These are phyloP conservation scores for Fusarium napiforme DNA, from an alignment of 2,329 filamentous ascomycete genomes.

Conservation along the genomic window DNA sequence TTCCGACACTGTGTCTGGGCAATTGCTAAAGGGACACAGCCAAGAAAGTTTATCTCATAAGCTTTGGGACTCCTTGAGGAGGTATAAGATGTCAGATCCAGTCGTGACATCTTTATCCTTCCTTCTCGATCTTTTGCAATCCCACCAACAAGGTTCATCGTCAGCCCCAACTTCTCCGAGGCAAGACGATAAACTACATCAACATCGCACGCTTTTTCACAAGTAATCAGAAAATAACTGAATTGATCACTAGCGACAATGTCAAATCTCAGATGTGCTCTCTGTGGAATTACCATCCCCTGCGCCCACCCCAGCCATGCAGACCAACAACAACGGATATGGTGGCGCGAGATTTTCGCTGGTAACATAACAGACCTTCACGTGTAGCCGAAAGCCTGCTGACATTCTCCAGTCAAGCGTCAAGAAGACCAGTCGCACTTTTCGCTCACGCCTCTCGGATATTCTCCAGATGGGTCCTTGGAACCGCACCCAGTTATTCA, in stretches of 20 bases:
- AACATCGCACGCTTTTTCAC: not conserved
- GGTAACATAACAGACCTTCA: not conserved
- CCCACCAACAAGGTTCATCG: not conserved
- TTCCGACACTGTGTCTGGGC: no score
- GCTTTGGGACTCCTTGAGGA: not conserved
- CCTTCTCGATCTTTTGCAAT: not conserved
- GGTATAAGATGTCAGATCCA: not conserved
- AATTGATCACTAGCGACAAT: not conserved
- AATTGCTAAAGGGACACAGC: no score
- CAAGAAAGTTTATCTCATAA: not conserved
- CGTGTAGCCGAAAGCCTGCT: not conserved
- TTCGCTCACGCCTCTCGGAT: not conserved
- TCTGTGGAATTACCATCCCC: not conserved
- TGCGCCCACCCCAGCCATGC: accelerated
- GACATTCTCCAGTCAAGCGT: not conserved
- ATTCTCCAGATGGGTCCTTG: not conserved
- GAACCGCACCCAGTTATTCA: not conserved
- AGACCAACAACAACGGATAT: no score
- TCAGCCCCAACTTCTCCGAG: not conserved
- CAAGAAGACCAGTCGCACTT: not conserved
- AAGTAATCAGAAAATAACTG: not conserved
- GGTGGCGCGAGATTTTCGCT: not conserved
- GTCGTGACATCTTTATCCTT: not conserved
- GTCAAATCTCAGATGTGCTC: not conserved
- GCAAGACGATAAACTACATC: no score